Percentiles rank a stretch among this genome's conserved stretches.
Evolutionary conservation across 305 asterid genomes (phyloP).

Genomic region (Ilex paraguariensis): DNA sequence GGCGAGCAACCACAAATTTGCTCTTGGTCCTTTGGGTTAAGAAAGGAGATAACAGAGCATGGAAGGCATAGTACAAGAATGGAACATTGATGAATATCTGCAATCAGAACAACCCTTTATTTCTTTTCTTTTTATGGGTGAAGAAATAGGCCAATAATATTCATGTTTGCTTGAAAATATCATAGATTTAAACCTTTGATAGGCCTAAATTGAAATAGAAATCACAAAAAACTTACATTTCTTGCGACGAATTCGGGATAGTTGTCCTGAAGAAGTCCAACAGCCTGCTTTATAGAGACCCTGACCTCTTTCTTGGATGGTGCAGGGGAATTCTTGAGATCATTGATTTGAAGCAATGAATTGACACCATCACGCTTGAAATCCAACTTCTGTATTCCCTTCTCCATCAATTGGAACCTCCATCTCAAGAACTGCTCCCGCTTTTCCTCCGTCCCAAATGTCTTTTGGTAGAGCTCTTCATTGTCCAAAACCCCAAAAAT

Average conservation of each 20-base stretch:
- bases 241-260: slow-evolving; percentile 84
- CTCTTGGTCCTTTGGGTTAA: slow-evolving; percentile 74
- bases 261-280: slow-evolving; percentile 68
- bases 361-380: slow-evolving; percentile 53
- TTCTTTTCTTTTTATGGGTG: background rate
- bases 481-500: slow-evolving; percentile 54
- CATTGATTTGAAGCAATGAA: slow-evolving; percentile 63
- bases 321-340: slow-evolving; percentile 61
- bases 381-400: slow-evolving; percentile 55
- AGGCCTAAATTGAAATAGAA: background rate
- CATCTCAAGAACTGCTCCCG: slow-evolving; percentile 60
- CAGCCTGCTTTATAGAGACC: slow-evolving; percentile 50
- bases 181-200: too few species aligned
- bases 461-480: slow-evolving; percentile 40
- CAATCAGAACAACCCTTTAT: background rate
- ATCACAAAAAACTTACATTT: slow-evolving; percentile 36
- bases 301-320: slow-evolving; percentile 67
- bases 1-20: slow-evolving; percentile 73
- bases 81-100: slow-evolving; percentile 89
- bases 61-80: slow-evolving; percentile 74
- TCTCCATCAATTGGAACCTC: slow-evolving; percentile 80
- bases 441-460: slow-evolving; percentile 56
- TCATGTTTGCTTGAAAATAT: too few species aligned
- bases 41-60: slow-evolving; percentile 63
- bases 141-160: background rate